Evolutionary conservation across 2,329 filamentous ascomycete species (phyloP), one percentile per base, ranked within the genome.

Genomic region (Pseudocercospora pini-densiflorae): DNA sequence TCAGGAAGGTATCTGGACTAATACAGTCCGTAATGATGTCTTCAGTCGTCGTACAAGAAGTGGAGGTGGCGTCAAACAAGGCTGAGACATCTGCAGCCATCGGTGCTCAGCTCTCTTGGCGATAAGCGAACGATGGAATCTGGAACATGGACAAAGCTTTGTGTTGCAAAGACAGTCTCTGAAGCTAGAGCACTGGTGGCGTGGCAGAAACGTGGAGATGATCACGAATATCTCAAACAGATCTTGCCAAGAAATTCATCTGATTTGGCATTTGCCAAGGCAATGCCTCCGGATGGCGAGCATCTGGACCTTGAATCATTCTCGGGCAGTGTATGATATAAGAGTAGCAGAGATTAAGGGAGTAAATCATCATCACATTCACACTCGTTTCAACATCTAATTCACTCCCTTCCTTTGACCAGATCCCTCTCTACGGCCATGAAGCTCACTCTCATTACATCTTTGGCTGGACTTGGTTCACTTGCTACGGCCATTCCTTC

Each of bases 121-220:
- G 51, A 55, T 27, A 55, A 55, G 12, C 8, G 24, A n/a, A 31
- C 23, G 51, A 29, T n/a, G 27, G 7, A n/a, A 33, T 31, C 51
- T 55, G 51, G 14, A 31, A 55, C 51, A 31, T 1, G 24, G 51
- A 55, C 51, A 55, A 55, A 55, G 51, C 51, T 55, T 55, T 55
- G 51, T 55, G 51, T 16, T 55, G 51, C 51, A 55, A 31, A 55
- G 51, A 55, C 51, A 55, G 51, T 55, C 27, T 55, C 51, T 55
- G 27, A n/a, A 31, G 9, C 5, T 19, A 31, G 51, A 31, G 21
- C 27, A 55, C 16, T 27, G 27, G 14, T n/a, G 33, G 10, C 51
- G 51, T 55, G 27, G 51, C 27, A 55, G 24, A 55, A 55, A 9
- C 51, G 51, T 55, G 51, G 51, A 55, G 51, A 55, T 55, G 24